Evolutionary conservation across 2,329 filamentous ascomycete genomes (phyloP).

Genomic region (Diaporthe nobilis): DNA sequence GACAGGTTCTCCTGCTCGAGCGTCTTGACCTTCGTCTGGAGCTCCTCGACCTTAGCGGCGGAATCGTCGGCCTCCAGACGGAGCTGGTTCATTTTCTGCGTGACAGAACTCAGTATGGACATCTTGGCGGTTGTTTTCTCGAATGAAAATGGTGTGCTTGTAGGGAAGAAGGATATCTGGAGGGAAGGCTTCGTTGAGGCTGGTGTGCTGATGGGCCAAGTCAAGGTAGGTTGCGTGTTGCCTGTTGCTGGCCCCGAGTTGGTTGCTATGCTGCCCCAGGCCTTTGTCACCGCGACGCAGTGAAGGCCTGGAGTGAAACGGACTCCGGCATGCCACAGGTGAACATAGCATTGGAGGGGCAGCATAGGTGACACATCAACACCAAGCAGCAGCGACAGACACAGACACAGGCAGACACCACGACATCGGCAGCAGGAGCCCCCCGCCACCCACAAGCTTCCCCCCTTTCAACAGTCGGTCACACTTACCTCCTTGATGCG

Average conservation of each 20-base stretch:
- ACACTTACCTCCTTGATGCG: conserved; percentile 88
- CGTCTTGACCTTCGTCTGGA: conserved; percentile 86
- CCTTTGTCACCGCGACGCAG: conserved; percentile 18
- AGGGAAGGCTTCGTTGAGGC: conserved; percentile 3
- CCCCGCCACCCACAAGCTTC: neutral
- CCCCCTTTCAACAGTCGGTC: conserved; percentile 38
- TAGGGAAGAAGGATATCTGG: neutral
- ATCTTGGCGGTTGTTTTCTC: conserved; percentile 37
- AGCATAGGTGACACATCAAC: conserved; percentile 26
- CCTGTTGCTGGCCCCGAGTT: conserved; percentile 10
- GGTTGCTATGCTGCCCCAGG: conserved; percentile 19
- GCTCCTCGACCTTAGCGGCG: conserved; percentile 85
- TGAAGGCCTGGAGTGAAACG: conserved; percentile 28
- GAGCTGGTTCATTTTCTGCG: conserved; percentile 93
- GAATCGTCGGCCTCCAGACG: conserved; percentile 94
- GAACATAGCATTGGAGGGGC: conserved; percentile 14
- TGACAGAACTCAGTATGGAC: conserved; percentile 48
- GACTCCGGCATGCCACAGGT: neutral
- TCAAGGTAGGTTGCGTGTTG: neutral
- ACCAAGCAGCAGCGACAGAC: conserved; percentile 22
- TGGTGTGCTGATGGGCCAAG: neutral
- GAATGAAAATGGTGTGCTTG: neutral
- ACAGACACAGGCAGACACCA: conserved; percentile 11
- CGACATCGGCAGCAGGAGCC: conserved; percentile 9
- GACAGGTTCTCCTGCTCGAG: conserved; percentile 95